Evolutionary conservation across 805 yeast genomes (phyloP).

Genomic region (Myxozyma kluyveri): DNA sequence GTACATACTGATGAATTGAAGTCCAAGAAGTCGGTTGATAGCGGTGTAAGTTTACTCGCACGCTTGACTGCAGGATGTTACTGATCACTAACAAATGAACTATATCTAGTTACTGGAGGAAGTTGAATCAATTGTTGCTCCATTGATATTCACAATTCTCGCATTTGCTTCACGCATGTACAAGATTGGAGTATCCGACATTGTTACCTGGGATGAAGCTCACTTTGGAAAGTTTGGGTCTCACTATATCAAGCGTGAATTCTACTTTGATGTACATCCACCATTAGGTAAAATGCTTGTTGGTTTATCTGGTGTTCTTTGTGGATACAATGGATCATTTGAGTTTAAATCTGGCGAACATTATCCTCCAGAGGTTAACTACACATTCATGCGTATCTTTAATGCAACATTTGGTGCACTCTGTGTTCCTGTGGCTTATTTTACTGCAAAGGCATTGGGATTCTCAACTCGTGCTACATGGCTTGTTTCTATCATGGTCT

Average conservation of each 20-base stretch:
- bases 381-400: constrained; percentile 80
- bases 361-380: constrained; percentile 77
- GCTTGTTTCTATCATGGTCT: constrained; percentile 74
- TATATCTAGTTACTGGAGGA: constrained; percentile 5
- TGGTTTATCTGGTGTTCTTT: constrained; percentile 80
- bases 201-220: constrained; percentile 95
- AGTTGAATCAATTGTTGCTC: constrained; percentile 18
- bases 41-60: too few relatives aligned
- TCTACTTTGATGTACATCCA: constrained; percentile 96
- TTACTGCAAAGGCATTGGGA: constrained; percentile 73
- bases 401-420: constrained; percentile 80
- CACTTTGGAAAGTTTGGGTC: constrained; percentile 97
- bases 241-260: constrained; percentile 80
- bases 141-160: constrained; percentile 55
- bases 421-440: constrained; percentile 84
- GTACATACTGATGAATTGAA: too few relatives aligned
- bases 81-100: constrained; percentile 1
- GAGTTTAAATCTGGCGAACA: constrained; percentile 77
- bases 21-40: too few relatives aligned
- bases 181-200: constrained; percentile 63
- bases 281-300: constrained; percentile 93
- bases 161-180: constrained; percentile 59
- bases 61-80: too few relatives aligned
- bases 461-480: constrained; percentile 69
- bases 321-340: constrained; percentile 85